A percentile compares a stretch with the other conserved stretches of the same genome.
Evolutionary conservation across 257 asterid genomes (phyloP).

Genomic region (Buddleja alternifolia): DNA sequence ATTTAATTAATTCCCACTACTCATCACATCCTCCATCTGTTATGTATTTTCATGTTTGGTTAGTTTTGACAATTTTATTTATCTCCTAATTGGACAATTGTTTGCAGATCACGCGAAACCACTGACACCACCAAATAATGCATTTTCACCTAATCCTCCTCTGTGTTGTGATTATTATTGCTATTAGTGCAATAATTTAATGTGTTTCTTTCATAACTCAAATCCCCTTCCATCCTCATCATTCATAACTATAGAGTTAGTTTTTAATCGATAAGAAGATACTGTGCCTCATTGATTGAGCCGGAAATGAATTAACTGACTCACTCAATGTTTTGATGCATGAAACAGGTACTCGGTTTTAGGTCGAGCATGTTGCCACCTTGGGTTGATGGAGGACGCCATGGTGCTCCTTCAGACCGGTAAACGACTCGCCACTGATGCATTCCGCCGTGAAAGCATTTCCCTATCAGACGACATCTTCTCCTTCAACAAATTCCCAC

Average conservation of each 20-base stretch:
- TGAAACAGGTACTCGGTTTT: slow-evolving; percentile 56
- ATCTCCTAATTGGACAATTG: slow-evolving; percentile 6
- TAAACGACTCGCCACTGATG: slow-evolving; percentile 57
- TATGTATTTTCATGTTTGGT: neutral
- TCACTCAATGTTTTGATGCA: too few relatives aligned
- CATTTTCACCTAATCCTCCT: slow-evolving; percentile 30
- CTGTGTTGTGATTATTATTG: too few relatives aligned
- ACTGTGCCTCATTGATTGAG: too few relatives aligned
- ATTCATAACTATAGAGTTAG: too few relatives aligned
- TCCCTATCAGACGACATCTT: slow-evolving; percentile 40
- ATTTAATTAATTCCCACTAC: slow-evolving; percentile 15
- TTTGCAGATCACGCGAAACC: slow-evolving; percentile 52
- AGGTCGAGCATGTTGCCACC: slow-evolving; percentile 64
- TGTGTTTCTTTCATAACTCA: slow-evolving; percentile 35
- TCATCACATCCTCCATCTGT: neutral
- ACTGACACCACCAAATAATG: slow-evolving; percentile 34
- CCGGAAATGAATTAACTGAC: too few relatives aligned
- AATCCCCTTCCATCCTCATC: slow-evolving; percentile 26
- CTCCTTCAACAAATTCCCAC: slow-evolving; percentile 22
- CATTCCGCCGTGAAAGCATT: slow-evolving; percentile 67
- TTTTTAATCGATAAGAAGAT: too few relatives aligned
- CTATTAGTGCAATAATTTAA: slow-evolving; percentile 12
- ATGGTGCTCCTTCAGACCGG: slow-evolving; percentile 60
- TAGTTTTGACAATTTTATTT: too few relatives aligned
- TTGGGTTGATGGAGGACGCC: slow-evolving; percentile 67